These are phyloP conservation scores for Acorus gramineus DNA, from an alignment of 106 monocot genomes.

Conservation along the genomic window DNA sequence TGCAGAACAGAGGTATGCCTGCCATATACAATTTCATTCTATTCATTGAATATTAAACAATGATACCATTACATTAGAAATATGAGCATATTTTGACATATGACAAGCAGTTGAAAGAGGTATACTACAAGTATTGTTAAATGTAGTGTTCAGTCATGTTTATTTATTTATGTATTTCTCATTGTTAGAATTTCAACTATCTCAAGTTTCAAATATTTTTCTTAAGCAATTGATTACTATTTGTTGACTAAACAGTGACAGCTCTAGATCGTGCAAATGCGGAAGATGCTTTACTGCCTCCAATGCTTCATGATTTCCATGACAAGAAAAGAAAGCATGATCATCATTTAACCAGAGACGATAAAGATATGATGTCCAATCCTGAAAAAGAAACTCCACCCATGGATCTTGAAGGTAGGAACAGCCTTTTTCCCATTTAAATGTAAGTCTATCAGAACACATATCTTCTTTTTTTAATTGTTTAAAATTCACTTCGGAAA, in stretches of 20 bases:
- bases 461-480: too few species aligned
- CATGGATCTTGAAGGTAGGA: too few species aligned
- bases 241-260: slow-evolving; percentile 41
- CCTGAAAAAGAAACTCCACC: background rate
- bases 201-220: background rate
- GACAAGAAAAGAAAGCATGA: slow-evolving; percentile 87
- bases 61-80: too few species aligned
- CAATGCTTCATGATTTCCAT: slow-evolving; percentile 43
- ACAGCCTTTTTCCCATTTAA: too few species aligned
- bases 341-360: slow-evolving; percentile 9
- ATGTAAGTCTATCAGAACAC: too few species aligned
- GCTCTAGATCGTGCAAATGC: slow-evolving; percentile 89
- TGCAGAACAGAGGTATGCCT: slow-evolving; percentile 43
- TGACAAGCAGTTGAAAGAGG: too few species aligned
- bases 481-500: too few species aligned
- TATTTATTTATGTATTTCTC: background rate
- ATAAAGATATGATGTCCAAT: slow-evolving; percentile 12
- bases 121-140: too few species aligned
- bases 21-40: too few species aligned
- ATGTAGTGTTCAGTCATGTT: background rate
- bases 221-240: slow-evolving; percentile 1
- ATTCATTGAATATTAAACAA: too few species aligned
- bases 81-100: too few species aligned
- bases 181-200: background rate
- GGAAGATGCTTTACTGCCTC: slow-evolving; percentile 74